phyloP scores from a whole-genome alignment of 2,329 filamentous ascomycete species.

The Sordariomycetes sp. region DNA sequence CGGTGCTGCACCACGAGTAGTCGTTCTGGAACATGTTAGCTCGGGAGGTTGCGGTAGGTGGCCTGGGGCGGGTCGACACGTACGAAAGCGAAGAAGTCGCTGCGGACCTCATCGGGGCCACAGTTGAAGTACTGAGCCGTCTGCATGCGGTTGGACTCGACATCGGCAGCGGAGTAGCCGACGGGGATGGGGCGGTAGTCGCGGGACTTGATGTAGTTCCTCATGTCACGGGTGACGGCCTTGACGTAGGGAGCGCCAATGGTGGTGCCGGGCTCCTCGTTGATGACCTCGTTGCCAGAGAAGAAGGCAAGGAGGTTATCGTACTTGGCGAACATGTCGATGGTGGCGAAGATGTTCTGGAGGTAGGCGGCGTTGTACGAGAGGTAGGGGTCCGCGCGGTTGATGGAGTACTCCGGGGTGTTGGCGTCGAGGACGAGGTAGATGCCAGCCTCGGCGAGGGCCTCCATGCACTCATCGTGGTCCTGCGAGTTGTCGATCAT shows the following conservation, averaged over 20 bases:
- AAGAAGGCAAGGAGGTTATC: conserved; percentile 82
- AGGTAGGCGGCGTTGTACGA: conserved; percentile 87
- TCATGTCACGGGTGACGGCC: conserved; percentile 68
- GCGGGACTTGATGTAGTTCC: conserved; percentile 54
- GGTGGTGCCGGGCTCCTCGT: conserved; percentile 53
- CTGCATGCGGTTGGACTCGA: conserved; percentile 74
- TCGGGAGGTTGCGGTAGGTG: conserved; percentile 14
- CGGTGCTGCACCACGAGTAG: conserved; percentile 75
- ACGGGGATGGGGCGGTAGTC: conserved; percentile 59
- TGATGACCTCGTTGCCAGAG: conserved; percentile 73
- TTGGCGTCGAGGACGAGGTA: conserved; percentile 90
- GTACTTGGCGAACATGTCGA: conserved; percentile 75
- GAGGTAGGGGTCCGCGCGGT: conserved; percentile 52
- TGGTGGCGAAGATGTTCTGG: conserved; percentile 74
- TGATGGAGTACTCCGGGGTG: conserved; percentile 80
- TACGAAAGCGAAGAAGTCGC: conserved; percentile 73
- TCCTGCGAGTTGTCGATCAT: conserved; percentile 75
- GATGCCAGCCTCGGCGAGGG: conserved; percentile 73
- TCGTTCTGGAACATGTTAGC: conserved; percentile 43
- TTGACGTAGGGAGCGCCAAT: conserved; percentile 63
- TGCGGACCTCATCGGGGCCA: conserved; percentile 70
- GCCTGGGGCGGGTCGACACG: not conserved
- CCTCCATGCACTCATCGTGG: conserved; percentile 79
- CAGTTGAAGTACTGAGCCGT: conserved; percentile 93
- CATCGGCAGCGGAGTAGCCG: conserved; percentile 70